Percentiles rank a stretch among this genome's conserved stretches.
Conservation (phyloP, 129 eudicot species). For the Pseudognaphalium luteoalbum region DNA sequence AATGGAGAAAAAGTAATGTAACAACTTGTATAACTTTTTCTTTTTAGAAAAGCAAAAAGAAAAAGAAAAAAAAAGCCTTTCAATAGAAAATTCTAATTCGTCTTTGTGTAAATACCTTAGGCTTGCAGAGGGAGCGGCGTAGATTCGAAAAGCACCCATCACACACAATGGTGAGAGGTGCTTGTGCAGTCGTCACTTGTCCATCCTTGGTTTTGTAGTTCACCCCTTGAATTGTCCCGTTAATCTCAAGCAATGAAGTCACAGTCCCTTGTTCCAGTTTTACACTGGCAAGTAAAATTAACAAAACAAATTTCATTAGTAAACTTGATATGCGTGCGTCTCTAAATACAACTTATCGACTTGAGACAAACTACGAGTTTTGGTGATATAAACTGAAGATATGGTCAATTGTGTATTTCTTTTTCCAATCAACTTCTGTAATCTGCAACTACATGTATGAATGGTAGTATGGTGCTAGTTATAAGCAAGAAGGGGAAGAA, state of each 20-base stretch:
- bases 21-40: not conserved
- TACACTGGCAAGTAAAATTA: conserved; percentile 26
- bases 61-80: not conserved
- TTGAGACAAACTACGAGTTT: not conserved
- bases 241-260: conserved; percentile 45
- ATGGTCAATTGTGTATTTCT: not conserved
- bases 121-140: conserved; percentile 49
- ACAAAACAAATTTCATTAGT: not conserved
- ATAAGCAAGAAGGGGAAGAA: conserved; percentile 2
- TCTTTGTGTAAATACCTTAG: conserved; percentile 30
- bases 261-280: conserved; percentile 59
- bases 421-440: not conserved
- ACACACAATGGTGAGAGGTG: conserved; percentile 58
- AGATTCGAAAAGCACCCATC: conserved; percentile 58
- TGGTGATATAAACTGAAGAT: not conserved
- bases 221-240: conserved; percentile 46
- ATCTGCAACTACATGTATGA: not conserved
- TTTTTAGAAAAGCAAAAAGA: not conserved
- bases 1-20: not conserved
- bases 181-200: conserved; percentile 36
- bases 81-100: not conserved
- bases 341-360: not conserved
- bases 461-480: not conserved
- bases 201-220: conserved; percentile 50
- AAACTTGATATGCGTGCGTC: not conserved